These are phyloP conservation scores for Cicer yamashitae DNA, from an alignment of 306 rosid species.

Conservation along the genomic window DNA sequence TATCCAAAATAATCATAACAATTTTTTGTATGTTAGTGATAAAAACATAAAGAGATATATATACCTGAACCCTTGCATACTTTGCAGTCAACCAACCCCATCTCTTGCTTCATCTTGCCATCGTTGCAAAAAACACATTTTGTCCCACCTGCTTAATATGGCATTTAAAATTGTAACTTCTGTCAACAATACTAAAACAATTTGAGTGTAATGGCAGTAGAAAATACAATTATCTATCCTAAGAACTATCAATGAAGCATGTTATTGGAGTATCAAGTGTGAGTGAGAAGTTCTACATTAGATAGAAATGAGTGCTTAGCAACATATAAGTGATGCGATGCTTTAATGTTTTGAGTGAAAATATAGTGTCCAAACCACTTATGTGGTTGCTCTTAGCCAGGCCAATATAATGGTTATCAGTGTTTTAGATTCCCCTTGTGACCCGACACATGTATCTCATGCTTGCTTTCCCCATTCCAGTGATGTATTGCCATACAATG, in stretches of 20 bases:
- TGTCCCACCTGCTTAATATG: conserved; percentile 74
- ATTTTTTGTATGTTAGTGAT: neutral
- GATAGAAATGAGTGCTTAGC: too few relatives aligned
- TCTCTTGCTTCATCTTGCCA: conserved; percentile 90
- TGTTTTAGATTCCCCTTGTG: too few relatives aligned
- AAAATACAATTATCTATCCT: conserved; percentile 5
- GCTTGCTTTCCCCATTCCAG: conserved; percentile 29
- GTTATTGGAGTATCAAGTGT: neutral
- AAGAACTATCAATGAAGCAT: conserved; percentile 1
- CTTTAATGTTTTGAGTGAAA: too few relatives aligned
- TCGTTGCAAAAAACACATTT: conserved; percentile 83
- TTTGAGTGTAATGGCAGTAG: neutral
- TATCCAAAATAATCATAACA: neutral
- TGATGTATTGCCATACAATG: conserved; percentile 11
- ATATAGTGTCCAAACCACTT: too few relatives aligned
- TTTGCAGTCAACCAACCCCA: conserved; percentile 76
- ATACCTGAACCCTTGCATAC: conserved; percentile 99
- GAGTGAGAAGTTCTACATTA: too few relatives aligned
- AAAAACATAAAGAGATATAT: conserved; percentile 26
- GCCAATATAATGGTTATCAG: too few relatives aligned
- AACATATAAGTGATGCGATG: too few relatives aligned
- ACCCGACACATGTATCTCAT: neutral
- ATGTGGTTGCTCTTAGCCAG: too few relatives aligned
- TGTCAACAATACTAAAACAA: conserved; percentile 17
- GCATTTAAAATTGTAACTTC: conserved; percentile 19